Evolutionary conservation across 495 filamentous ascomycete species (phyloP), one percentile per base, ranked within the genome.

Genomic region (Pseudomonodictys pantanalensis): DNA sequence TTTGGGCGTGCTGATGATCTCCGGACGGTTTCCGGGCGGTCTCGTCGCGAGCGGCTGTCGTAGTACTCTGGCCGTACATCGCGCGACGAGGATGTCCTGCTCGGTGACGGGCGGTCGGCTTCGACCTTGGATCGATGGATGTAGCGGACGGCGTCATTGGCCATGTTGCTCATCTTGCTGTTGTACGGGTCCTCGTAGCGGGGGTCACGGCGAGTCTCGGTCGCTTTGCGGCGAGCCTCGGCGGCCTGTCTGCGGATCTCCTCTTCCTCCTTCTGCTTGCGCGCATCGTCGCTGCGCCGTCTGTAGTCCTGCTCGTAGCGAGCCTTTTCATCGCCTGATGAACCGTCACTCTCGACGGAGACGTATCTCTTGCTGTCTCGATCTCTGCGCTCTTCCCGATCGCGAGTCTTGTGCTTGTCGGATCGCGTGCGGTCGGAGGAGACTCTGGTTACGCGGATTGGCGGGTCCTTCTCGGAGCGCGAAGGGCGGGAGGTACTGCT

Each of bases 1-100:
- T 52, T 60, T 20, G 56, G 65, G 8, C 51, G 60, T 15, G 65
- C 65, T 8, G 65, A 64, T n/a, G 65, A 68, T n/a, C 60, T 39
- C 15, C 65, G 60, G 24, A 53, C 50, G 2, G 54, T 5, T 15
- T 60, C 65, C 11, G 60, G 42, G 4, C 59, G 59, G 5, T 57
- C 51, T 23, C 59, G 32, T 17, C 45, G 42, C 3, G 44, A 49
- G 22, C 32, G 39, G n/a, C 45, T 52, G 22, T 58, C 46, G 28
- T 64, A 49, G 47, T 57, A 22, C 2, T 47, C 29, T 4, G 61
- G 48, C 6, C 60, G 54, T 18, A 58, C 52, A n/a, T 68, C 60
- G 33, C 60, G 39, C 11, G 60, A 64, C 11, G 65, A 67, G 48
- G 15, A 51, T 25, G 47, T 58, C 50, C 60, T 53, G 48, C n/a